Evolutionary conservation across 148 eudicot species (phyloP), one percentile per base, ranked within the genome.

Genomic region (Fallopia convolvulus): DNA sequence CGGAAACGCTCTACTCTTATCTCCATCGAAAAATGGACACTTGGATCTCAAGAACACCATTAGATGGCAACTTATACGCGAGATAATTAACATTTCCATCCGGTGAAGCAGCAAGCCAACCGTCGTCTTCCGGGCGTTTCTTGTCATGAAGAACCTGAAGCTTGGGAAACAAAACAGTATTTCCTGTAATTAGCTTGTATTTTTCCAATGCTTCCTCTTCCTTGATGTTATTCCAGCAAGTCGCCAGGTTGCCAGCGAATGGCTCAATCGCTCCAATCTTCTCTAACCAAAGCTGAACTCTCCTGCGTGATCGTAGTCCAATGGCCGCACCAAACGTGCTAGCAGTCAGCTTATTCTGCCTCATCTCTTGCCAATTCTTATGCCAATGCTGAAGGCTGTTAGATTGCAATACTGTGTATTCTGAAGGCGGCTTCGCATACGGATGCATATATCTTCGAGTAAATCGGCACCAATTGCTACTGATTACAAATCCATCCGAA

Each of bases 61-160:
- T 73, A 18, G 87, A 85, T 20, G 89, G 85, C 78, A 88, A 81
- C 9, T 80, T 89, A 81, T 89, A 85, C 20, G 81, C 72, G 40
- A 70, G 65, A 42, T 74, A 76, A 76, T 89, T 83, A 76, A 93
- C 75, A 40, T 83, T 77, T 39, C 97, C 98, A 83, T 93, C 98
- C 41, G 98, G 92, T 0, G 97, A 93, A 66, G 97, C 92, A 46
- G 81, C 98, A 77, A 90, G 94, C 94, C 94, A 93, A 74, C 82
- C 84, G 53, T 88, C 89, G 50, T 26, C 30, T 1, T 82, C 83
- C 1, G 76, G 83, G 21, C 82, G 80, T 33, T 61, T 53, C 73
- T 80, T 80, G 75, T 81, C 83, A 76, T 82, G 85, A 26, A 26
- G 30, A 20, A 88, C 87, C 78, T 87, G 94, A 77, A 90, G 89